phyloP scores from a whole-genome alignment of 352 stramenopile genomes.

The Pythium periplocum region DNA sequence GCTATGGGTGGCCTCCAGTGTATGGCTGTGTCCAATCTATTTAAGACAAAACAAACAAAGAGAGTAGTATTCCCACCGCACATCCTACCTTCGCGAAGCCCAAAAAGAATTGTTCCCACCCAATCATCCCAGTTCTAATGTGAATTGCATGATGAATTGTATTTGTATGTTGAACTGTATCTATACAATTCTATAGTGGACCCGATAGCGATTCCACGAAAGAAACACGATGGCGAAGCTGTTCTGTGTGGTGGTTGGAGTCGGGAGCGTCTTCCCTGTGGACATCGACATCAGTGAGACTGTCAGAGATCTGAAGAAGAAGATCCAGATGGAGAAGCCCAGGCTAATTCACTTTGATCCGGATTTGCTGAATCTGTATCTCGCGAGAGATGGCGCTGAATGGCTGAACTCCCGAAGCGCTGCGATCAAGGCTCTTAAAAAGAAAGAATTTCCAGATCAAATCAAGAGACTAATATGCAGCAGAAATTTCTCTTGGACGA shows the following conservation, averaged over 20 bases:
- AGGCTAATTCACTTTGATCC: constrained; percentile 11
- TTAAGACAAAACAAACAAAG: constrained; percentile 18
- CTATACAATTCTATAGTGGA: no score
- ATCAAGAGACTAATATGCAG: constrained; percentile 13
- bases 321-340: constrained; percentile 17
- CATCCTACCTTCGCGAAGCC: no score
- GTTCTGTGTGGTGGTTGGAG: constrained; percentile 13
- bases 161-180: no score
- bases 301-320: constrained; percentile 18
- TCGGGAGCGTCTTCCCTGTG: constrained; percentile 15
- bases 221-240: not conserved
- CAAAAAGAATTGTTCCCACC: no score
- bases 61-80: no score
- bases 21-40: constrained; percentile 6
- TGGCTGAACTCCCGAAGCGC: constrained; percentile 18
- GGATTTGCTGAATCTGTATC: constrained; percentile 20
- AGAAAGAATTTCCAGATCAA: constrained; percentile 5
- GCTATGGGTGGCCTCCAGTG: no score
- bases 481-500: constrained; percentile 8
- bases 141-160: no score
- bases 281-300: constrained; percentile 8
- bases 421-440: constrained; percentile 8
- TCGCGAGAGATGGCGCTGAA: constrained; percentile 14
- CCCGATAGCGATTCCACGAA: no score
- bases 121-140: no score